phyloP scores from a whole-genome alignment of 192 early-diverging fungal genomes.

The Coemansia sp. region DNA sequence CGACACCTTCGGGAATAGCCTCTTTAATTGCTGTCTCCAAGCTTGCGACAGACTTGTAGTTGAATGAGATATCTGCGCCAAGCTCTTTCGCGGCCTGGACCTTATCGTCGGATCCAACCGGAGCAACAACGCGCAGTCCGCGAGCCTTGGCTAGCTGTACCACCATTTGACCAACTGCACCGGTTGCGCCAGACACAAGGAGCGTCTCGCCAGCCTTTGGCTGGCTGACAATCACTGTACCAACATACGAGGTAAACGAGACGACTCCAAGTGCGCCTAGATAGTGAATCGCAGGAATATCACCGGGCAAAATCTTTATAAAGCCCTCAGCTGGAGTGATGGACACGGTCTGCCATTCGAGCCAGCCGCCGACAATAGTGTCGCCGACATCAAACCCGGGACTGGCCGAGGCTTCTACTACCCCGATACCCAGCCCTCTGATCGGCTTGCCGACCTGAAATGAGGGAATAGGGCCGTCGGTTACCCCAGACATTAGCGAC shows the following conservation, averaged over 20 bases:
- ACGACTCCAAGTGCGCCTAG: constrained; percentile 72
- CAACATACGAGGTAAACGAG: constrained; percentile 71
- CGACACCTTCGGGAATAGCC: constrained; percentile 73
- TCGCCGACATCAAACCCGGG: constrained; percentile 57
- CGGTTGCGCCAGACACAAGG: constrained; percentile 76
- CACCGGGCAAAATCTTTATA: constrained; percentile 10
- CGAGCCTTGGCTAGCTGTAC: constrained; percentile 74
- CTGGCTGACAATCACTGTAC: constrained; percentile 59
- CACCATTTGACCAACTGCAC: constrained; percentile 74
- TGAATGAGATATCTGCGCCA: constrained; percentile 82
- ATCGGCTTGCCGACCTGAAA: constrained; percentile 54
- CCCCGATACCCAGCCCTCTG: constrained; percentile 43
- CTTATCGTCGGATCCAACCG: constrained; percentile 81
- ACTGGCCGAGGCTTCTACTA: constrained; percentile 64
- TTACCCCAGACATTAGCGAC: constrained; percentile 34
- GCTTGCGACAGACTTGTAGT: constrained; percentile 77
- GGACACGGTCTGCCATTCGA: constrained; percentile 58
- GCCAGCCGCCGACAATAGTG: constrained; percentile 54
- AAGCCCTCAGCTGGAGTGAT: constrained; percentile 28
- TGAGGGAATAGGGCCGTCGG: constrained; percentile 57
- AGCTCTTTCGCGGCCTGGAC: constrained; percentile 62
- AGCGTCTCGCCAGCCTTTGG: constrained; percentile 80
- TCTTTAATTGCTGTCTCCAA: constrained; percentile 53
- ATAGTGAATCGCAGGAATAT: constrained; percentile 6
- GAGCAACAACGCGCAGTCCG: constrained; percentile 79